Evolutionary conservation across 2,329 filamentous ascomycete species (phyloP).

Genomic region (Colletotrichum brevisporum): DNA sequence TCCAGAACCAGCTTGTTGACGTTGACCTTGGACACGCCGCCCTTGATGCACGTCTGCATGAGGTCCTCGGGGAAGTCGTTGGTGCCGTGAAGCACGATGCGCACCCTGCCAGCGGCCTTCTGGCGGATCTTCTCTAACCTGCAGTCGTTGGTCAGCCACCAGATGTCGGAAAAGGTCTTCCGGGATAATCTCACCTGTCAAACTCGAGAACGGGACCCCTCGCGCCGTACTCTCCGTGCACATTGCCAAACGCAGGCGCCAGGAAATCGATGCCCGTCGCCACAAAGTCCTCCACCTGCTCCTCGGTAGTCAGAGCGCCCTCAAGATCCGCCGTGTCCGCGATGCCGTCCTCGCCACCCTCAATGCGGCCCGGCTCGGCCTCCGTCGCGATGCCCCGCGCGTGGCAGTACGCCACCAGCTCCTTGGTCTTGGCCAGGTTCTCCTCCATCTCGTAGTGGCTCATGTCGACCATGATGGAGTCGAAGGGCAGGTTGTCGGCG

Average conservation of each 20-base stretch:
- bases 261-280: conserved; percentile 81
- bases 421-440: conserved; percentile 74
- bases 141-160: not conserved
- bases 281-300: conserved; percentile 79
- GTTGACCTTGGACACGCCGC: conserved; percentile 69
- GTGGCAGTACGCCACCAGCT: conserved; percentile 74
- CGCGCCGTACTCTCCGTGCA: conserved; percentile 80
- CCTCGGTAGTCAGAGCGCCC: conserved; percentile 73
- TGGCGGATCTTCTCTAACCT: conserved; percentile 23
- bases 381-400: conserved; percentile 76
- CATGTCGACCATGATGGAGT: conserved; percentile 85
- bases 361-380: conserved; percentile 78
- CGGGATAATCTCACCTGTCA: conserved; percentile 49
- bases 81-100: conserved; percentile 67
- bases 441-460: conserved; percentile 79
- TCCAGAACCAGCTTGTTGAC: conserved; percentile 68
- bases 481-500: conserved; percentile 71
- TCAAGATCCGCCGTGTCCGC: conserved; percentile 67
- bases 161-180: no score
- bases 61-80: conserved; percentile 67
- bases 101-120: conserved; percentile 20
- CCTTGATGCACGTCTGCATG: conserved; percentile 64
- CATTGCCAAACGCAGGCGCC: conserved; percentile 82
- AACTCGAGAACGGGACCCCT: conserved; percentile 74
- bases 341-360: conserved; percentile 75